Evolutionary conservation across 2,329 filamentous ascomycete genomes (phyloP).

Genomic region (Sphaerostilbella broomeana): DNA sequence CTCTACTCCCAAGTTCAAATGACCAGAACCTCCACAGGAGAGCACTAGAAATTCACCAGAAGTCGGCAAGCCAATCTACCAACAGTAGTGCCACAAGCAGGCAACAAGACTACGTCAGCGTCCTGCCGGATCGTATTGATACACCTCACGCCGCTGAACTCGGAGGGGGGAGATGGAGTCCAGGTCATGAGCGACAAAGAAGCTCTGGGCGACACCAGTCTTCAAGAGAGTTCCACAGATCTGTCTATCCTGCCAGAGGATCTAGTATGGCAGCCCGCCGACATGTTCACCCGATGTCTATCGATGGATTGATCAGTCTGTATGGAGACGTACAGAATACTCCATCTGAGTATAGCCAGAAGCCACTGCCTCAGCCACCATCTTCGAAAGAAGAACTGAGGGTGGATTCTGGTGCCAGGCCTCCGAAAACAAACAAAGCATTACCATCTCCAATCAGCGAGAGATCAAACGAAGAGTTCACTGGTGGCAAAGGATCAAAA

Average conservation of each 20-base stretch:
- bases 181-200: not conserved
- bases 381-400: not conserved
- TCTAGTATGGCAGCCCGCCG: conserved; percentile 22
- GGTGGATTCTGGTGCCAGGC: not conserved
- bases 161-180: not conserved
- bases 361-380: conserved; percentile 7
- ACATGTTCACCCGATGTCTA: conserved; percentile 14
- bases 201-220: not conserved
- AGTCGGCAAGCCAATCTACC: conserved; percentile 5
- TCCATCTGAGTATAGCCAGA: conserved; percentile 5
- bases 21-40: not conserved
- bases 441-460: conserved; percentile 10
- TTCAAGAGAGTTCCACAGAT: conserved; percentile 11
- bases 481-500: not conserved
- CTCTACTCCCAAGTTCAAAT: not conserved
- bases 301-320: conserved; percentile 18
- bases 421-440: not conserved
- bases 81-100: conserved; percentile 15
- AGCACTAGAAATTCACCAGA: not conserved
- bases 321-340: conserved; percentile 3
- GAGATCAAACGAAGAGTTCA: not conserved
- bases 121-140: conserved; percentile 20
- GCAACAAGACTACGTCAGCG: conserved; percentile 19
- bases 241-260: conserved; percentile 20
- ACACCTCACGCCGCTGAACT: conserved; percentile 7